phyloP scores from a whole-genome alignment of 2,329 filamentous ascomycete genomes.

The Colletotrichum chlorophyti region DNA sequence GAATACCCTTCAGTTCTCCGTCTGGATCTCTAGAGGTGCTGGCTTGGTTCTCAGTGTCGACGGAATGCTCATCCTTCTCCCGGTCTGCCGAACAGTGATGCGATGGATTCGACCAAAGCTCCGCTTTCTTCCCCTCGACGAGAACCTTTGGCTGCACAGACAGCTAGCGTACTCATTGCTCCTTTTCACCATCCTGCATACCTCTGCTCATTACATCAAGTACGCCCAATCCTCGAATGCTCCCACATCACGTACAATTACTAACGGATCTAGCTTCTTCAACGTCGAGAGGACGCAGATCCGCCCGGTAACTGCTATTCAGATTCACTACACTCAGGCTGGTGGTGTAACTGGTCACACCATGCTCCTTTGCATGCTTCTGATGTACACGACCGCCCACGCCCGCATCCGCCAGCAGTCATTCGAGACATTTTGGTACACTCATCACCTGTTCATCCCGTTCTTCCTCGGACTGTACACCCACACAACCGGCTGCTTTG shows the following conservation, averaged over 20 bases:
- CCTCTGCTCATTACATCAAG: conserved; percentile 90
- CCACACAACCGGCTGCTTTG: conserved; percentile 95
- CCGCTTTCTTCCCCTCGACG: conserved; percentile 89
- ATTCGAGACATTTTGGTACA: conserved; percentile 99
- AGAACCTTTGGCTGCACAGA: conserved; percentile 95
- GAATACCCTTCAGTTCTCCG: conserved; percentile 84
- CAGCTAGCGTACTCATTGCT: conserved; percentile 92
- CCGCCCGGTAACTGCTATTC: conserved; percentile 77
- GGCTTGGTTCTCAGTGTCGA: conserved; percentile 86
- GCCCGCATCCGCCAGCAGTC: conserved; percentile 94
- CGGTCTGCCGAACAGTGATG: conserved; percentile 92
- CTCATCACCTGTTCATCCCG: conserved; percentile 96
- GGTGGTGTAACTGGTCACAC: conserved; percentile 95
- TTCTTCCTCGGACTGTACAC: conserved; percentile 95
- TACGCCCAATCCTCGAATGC: conserved; percentile 53
- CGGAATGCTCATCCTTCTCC: conserved; percentile 85
- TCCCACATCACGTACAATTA: conserved; percentile 13
- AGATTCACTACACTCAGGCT: conserved; percentile 90
- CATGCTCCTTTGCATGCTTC: conserved; percentile 98
- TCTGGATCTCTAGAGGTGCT: conserved; percentile 95
- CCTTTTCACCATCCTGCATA: conserved; percentile 81
- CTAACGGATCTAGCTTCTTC: conserved; percentile 71
- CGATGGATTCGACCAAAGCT: conserved; percentile 86
- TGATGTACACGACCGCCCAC: conserved; percentile 98
- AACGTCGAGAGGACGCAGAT: conserved; percentile 90